Conservation (phyloP, 2,329 filamentous ascomycete species). For the Periconia sp. region DNA sequence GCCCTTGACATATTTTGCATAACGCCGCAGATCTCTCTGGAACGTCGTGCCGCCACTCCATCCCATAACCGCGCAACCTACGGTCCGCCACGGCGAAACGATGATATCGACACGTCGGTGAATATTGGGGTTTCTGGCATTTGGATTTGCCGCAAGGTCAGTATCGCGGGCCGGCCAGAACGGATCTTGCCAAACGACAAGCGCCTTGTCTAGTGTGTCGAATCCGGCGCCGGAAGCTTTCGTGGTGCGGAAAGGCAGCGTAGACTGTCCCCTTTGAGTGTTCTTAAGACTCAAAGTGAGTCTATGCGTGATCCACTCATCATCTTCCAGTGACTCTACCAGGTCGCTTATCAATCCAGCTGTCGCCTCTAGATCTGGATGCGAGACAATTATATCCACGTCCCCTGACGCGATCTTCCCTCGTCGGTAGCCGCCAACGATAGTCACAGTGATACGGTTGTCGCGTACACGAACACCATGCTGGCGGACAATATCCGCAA, state of each 20-base stretch:
- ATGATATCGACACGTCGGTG: constrained; percentile 93
- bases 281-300: constrained; percentile 70
- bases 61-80: constrained; percentile 83
- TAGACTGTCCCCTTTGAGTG: constrained; percentile 71
- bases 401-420: constrained; percentile 76
- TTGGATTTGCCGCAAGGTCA: constrained; percentile 38
- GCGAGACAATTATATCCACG: constrained; percentile 82
- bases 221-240: constrained; percentile 62
- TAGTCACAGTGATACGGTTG: constrained; percentile 57
- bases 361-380: constrained; percentile 71
- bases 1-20: constrained; percentile 69
- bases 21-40: constrained; percentile 79
- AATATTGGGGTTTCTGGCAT: constrained; percentile 66
- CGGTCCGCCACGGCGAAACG: constrained; percentile 82
- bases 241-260: constrained; percentile 55
- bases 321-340: constrained; percentile 68
- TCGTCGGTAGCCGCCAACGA: constrained; percentile 81
- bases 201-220: constrained; percentile 85
- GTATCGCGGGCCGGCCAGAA: constrained; percentile 41
- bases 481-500: constrained; percentile 62
- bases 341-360: constrained; percentile 71
- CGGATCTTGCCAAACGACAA: constrained; percentile 88
- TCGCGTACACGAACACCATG: constrained; percentile 68
- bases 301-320: constrained; percentile 77
- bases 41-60: constrained; percentile 92